Percentiles rank a stretch among this genome's conserved stretches.
Conservation (phyloP, 495 filamentous ascomycete species). For the Neurospora hispaniola region DNA sequence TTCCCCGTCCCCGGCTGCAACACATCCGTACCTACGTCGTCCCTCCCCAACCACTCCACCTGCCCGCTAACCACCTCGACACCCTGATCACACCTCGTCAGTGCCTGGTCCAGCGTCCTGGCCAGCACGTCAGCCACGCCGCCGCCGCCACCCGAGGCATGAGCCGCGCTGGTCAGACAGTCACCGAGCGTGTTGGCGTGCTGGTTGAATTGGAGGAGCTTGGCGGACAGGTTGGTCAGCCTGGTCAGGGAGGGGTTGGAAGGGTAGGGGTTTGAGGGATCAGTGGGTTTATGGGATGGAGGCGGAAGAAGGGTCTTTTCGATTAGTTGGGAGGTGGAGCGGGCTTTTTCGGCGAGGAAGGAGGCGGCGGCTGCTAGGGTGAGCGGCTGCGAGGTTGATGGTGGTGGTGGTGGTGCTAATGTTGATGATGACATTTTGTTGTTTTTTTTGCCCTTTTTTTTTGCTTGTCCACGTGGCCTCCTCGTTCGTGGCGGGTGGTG, state of each 20-base stretch:
- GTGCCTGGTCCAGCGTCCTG: background rate
- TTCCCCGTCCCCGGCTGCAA: background rate
- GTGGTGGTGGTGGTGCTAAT: background rate
- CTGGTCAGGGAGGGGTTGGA: background rate
- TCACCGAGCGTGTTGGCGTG: conserved; percentile 2
- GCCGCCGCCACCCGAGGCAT: background rate
- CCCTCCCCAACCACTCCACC: background rate
- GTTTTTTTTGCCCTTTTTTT: too few relatives aligned
- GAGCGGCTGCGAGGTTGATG: background rate
- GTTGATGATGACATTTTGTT: background rate
- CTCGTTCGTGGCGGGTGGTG: background rate
- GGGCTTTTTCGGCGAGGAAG: background rate
- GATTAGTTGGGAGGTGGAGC: background rate
- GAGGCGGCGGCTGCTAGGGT: background rate
- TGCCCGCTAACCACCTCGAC: background rate
- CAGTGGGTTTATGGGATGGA: background rate
- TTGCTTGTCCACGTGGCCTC: background rate
- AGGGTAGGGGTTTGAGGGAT: background rate
- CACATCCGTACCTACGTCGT: background rate
- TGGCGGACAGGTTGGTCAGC: background rate
- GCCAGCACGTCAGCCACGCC: background rate
- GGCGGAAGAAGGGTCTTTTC: background rate
- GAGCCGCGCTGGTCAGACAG: background rate
- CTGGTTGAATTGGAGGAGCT: conserved; percentile 4
- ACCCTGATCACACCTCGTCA: background rate